Evolutionary conservation across 805 yeast genomes (phyloP), one percentile per base, ranked within the genome.

Genomic region (Metschnikowia borealis): DNA sequence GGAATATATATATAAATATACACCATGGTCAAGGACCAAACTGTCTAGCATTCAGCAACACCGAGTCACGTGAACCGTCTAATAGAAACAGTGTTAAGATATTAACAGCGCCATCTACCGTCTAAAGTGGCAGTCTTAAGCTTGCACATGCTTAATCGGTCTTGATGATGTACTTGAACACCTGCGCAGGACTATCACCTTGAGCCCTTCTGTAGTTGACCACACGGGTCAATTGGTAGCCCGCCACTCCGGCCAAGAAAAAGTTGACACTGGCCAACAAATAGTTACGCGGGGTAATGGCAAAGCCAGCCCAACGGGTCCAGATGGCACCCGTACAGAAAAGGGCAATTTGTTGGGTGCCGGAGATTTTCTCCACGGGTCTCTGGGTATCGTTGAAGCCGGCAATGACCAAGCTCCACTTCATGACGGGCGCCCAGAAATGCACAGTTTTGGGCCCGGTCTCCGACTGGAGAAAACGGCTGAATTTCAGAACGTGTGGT

Each of bases 391-490:
- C 99, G 63, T 79, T 84, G 54, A 89, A 76, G 51, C 99, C 98
- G 14, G 99, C 99, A 59, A 89, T 61, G 29, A 94, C 98, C 54
- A 92, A 77, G 14, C 87, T 78, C 99, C 99, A 92, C 73, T 85
- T 74, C 56, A 71, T 62, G 4, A 72, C 72, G 10, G 78, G 78
- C 1, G 78, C 95, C 99, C 99, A 92, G 71, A 92, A 92, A 66
- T 92, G 99, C 50, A 94, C 91, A n/a, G 99, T 92, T 66, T 74
- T 84, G 38, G 99, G 99, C 32, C 99, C 99, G 17, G 99, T 89
- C 66, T 87, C 95, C 15, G 96, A 84, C 60, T 84, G 81, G 65
- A 89, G 66, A 64, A 84, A 89, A 63, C 87, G 79, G 53, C 79
- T 71, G 69, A 92, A 88, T 43, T 80, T 81, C 33, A 83, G 69